Percentiles rank a stretch among this genome's conserved stretches.
Evolutionary conservation across 768 basidiomycete genomes (phyloP).

Genomic region (Mrakia frigida): DNA sequence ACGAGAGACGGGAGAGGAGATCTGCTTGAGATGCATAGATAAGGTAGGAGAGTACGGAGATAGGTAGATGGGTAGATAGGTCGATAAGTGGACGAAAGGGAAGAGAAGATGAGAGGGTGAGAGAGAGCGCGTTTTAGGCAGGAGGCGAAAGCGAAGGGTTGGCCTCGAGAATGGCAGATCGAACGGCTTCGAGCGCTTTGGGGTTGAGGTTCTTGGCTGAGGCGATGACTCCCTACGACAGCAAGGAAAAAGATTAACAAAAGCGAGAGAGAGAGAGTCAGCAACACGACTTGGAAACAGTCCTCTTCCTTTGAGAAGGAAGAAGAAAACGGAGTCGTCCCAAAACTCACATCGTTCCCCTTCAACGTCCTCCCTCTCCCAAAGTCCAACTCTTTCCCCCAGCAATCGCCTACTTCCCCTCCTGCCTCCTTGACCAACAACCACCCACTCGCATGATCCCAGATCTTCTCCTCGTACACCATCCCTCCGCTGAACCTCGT

Average conservation of each 20-base stretch:
- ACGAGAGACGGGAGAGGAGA: too few species aligned
- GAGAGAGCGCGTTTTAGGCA: background rate
- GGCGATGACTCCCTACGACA: slow-evolving; percentile 28
- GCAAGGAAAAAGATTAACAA: background rate
- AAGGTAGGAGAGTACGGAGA: too few species aligned
- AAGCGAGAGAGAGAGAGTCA: background rate
- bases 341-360: slow-evolving; percentile 59
- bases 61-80: too few species aligned
- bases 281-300: too few species aligned
- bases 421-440: slow-evolving; percentile 84
- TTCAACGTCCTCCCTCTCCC: slow-evolving; percentile 78
- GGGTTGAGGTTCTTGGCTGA: slow-evolving; percentile 18
- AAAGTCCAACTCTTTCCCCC: slow-evolving; percentile 74
- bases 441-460: slow-evolving; percentile 90
- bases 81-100: too few species aligned
- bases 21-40: too few species aligned
- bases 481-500: slow-evolving; percentile 47
- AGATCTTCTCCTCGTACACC: slow-evolving; percentile 91
- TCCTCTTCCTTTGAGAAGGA: too few species aligned
- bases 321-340: too few species aligned
- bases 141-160: slow-evolving; percentile 17
- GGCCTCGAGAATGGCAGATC: slow-evolving; percentile 24
- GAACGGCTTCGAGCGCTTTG: slow-evolving; percentile 20
- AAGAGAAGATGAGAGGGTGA: too few species aligned
- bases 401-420: slow-evolving; percentile 77